phyloP scores from a whole-genome alignment of 2,329 filamentous ascomycete genomes.

The Clarireedia monteithiana region DNA sequence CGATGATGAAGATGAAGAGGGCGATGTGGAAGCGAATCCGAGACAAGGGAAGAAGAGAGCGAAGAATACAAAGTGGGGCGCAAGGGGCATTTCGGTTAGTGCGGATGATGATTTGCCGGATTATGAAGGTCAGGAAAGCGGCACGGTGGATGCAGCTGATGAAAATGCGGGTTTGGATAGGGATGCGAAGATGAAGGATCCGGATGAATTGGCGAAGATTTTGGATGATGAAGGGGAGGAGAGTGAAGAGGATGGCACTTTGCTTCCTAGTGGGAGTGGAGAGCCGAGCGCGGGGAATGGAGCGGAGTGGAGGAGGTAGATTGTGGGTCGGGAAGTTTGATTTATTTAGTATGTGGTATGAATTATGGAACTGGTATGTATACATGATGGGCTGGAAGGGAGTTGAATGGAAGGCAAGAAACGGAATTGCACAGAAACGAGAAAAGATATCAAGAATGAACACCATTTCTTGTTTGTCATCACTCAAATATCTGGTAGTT shows the following conservation, averaged over 20 bases:
- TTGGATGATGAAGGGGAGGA: slow-evolving; percentile 48
- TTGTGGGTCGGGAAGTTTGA: not conserved
- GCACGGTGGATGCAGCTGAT: slow-evolving; percentile 32
- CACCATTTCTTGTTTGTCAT: too few species aligned
- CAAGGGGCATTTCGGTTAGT: slow-evolving; percentile 57
- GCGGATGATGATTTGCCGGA: slow-evolving; percentile 44
- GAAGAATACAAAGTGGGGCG: slow-evolving; percentile 42
- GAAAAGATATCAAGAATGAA: too few species aligned
- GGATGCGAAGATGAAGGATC: slow-evolving; percentile 59
- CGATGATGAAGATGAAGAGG: slow-evolving; percentile 23
- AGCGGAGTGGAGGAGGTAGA: slow-evolving; percentile 2
- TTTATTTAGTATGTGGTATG: too few species aligned
- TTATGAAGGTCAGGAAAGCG: slow-evolving; percentile 36
- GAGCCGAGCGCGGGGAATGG: slow-evolving; percentile 1
- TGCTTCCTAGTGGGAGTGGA: not conserved
- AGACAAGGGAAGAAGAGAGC: slow-evolving; percentile 2
- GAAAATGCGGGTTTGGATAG: slow-evolving; percentile 40
- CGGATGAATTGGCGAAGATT: slow-evolving; percentile 54
- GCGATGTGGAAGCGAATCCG: slow-evolving; percentile 12
- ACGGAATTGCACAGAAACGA: too few species aligned
- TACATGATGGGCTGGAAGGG: too few species aligned
- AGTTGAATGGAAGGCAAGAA: too few species aligned
- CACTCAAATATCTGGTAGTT: too few species aligned
- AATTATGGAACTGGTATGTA: too few species aligned
- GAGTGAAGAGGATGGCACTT: slow-evolving; percentile 13